These are phyloP conservation scores for Paspalum vaginatum DNA, from an alignment of 176 grass and related monocot species.

Conservation along the genomic window DNA sequence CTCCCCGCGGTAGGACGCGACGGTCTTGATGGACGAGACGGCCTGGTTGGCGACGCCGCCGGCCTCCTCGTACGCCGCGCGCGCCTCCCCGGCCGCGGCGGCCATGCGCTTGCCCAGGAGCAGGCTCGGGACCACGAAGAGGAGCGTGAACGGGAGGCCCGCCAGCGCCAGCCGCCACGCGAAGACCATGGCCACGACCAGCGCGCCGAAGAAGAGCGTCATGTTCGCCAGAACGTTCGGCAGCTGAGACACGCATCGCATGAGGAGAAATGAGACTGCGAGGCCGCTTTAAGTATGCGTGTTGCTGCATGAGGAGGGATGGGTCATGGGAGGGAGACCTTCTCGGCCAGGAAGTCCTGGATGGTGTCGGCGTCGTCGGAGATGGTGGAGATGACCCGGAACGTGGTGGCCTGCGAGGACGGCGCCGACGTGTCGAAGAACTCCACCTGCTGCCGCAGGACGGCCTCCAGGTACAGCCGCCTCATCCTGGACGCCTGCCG, in stretches of 20 bases:
- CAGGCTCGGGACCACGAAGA: slow-evolving; percentile 53
- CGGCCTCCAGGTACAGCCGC: slow-evolving; percentile 57
- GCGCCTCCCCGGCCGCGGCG: slow-evolving; percentile 23
- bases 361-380: slow-evolving; percentile 64
- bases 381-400: slow-evolving; percentile 62
- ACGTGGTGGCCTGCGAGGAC: slow-evolving; percentile 45
- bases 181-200: slow-evolving; percentile 47
- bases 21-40: slow-evolving; percentile 57
- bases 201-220: slow-evolving; percentile 45
- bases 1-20: slow-evolving; percentile 54
- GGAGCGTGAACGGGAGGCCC: slow-evolving; percentile 51
- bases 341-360: slow-evolving; percentile 65
- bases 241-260: slow-evolving; percentile 30
- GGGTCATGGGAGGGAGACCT: slow-evolving; percentile 10
- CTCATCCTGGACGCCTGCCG: slow-evolving; percentile 59
- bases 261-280: neutral
- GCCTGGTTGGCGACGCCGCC: slow-evolving; percentile 55
- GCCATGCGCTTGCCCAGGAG: slow-evolving; percentile 53
- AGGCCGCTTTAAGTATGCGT: neutral
- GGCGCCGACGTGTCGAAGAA: slow-evolving; percentile 57
- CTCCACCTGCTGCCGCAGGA: slow-evolving; percentile 54
- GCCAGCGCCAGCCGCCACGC: slow-evolving; percentile 61
- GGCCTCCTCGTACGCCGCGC: slow-evolving; percentile 49
- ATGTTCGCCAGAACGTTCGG: slow-evolving; percentile 50
- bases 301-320: neutral